phyloP scores from a whole-genome alignment of 306 rosid species.

The Prunus davidiana region DNA sequence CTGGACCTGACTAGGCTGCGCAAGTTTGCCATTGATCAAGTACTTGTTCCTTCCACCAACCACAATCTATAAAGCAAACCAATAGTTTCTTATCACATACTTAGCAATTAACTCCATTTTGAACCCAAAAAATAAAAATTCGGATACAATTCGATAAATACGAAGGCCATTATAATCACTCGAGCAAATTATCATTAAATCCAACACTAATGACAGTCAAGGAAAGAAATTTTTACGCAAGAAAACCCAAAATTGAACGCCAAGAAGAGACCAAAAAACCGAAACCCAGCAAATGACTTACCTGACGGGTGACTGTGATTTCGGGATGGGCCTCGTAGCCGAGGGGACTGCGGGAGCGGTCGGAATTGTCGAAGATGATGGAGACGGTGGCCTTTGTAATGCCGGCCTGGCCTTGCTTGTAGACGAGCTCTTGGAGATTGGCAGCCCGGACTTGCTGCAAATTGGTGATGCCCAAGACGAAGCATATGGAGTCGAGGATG shows the following conservation, averaged over 20 bases:
- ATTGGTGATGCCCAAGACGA: conserved; percentile 86
- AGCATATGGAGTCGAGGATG: conserved; percentile 90
- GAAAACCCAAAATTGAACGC: background rate
- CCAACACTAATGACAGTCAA: background rate
- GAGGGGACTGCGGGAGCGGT: conserved; percentile 72
- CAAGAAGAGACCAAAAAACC: background rate
- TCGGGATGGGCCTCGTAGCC: conserved; percentile 79
- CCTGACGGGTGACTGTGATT: conserved; percentile 95
- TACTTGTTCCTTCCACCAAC: conserved; percentile 98
- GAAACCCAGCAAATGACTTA: conserved; percentile 1
- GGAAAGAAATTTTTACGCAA: background rate
- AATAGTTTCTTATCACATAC: conserved; percentile 7
- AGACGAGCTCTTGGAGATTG: conserved; percentile 92
- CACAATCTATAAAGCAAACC: conserved; percentile 63
- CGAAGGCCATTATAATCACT: background rate
- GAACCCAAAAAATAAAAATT: background rate
- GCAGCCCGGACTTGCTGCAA: conserved; percentile 93
- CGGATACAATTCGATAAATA: background rate
- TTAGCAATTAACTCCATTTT: background rate
- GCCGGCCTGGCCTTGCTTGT: conserved; percentile 97
- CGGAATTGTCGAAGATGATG: conserved; percentile 68
- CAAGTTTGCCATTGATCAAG: conserved; percentile 92
- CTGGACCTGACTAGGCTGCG: conserved; percentile 96
- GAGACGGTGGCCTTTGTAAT: conserved; percentile 98
- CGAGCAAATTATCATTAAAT: background rate